Evolutionary conservation across 768 basidiomycete genomes (phyloP).

Genomic region (Daedaleopsis nitida): DNA sequence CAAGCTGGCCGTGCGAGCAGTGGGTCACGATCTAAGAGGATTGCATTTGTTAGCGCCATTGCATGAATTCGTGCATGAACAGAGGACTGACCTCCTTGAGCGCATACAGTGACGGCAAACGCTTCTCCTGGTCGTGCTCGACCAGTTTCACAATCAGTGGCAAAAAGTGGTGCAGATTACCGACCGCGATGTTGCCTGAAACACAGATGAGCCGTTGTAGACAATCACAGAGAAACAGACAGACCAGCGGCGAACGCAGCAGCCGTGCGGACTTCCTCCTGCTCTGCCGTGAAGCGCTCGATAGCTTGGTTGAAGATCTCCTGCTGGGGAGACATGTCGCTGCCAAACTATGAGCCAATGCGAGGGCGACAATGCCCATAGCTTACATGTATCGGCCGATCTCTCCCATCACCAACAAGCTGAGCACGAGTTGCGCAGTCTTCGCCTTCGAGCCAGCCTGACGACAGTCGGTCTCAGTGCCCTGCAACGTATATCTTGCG

Average conservation of each 20-base stretch:
- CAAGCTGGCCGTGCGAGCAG: conserved; percentile 81
- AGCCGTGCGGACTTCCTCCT: conserved; percentile 86
- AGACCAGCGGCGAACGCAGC: conserved; percentile 87
- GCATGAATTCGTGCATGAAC: background rate
- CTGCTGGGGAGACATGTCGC: conserved; percentile 82
- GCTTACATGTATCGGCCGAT: conserved; percentile 84
- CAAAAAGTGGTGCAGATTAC: conserved; percentile 85
- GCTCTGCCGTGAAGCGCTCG: conserved; percentile 71
- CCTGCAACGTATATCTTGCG: background rate
- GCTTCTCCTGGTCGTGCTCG: conserved; percentile 73
- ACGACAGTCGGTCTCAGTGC: background rate
- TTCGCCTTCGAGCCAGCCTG: conserved; percentile 55
- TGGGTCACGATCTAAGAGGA: conserved; percentile 81
- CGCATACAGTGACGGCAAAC: conserved; percentile 86
- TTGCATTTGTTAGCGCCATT: background rate
- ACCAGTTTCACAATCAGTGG: conserved; percentile 81
- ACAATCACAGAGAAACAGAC: background rate
- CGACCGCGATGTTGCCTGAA: conserved; percentile 85
- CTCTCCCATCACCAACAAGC: conserved; percentile 89
- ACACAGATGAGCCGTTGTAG: background rate
- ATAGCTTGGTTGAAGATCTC: conserved; percentile 80
- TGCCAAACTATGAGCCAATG: conserved; percentile 33
- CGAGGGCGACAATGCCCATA: background rate
- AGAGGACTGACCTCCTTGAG: conserved; percentile 69
- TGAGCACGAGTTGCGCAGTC: conserved; percentile 71